phyloP scores from a whole-genome alignment of 768 basidiomycete species.

The Peribolospora kevripleyi region DNA sequence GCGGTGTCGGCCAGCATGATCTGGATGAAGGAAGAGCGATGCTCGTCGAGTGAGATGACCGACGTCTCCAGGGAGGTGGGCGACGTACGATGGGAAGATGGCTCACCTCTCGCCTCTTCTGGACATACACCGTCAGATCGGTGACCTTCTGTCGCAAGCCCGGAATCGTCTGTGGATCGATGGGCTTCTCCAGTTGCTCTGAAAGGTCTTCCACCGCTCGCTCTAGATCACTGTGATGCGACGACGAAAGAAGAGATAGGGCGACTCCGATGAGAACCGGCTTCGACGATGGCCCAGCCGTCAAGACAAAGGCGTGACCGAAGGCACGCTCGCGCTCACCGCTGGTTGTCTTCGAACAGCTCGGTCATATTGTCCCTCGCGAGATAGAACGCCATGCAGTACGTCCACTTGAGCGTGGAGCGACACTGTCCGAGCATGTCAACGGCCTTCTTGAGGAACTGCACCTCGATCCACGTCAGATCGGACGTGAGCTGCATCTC shows the following conservation, averaged over 20 bases:
- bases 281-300: background rate
- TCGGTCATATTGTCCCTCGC: constrained; percentile 76
- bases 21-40: background rate
- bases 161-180: constrained; percentile 62
- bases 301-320: background rate
- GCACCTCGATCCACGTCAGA: constrained; percentile 93
- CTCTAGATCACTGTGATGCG: constrained; percentile 49
- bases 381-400: constrained; percentile 96
- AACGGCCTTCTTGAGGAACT: constrained; percentile 97
- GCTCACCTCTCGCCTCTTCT: constrained; percentile 54
- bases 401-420: constrained; percentile 95
- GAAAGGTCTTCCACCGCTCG: constrained; percentile 84
- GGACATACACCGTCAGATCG: constrained; percentile 93
- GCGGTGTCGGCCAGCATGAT: constrained; percentile 89
- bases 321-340: constrained; percentile 25
- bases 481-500: constrained; percentile 86
- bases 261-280: background rate
- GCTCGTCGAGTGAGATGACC: too few species aligned
- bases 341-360: constrained; percentile 89
- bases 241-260: background rate
- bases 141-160: constrained; percentile 72
- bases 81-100: too few species aligned
- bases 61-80: too few species aligned
- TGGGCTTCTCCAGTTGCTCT: constrained; percentile 71
- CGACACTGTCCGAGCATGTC: constrained; percentile 47